These are phyloP conservation scores for Fusarium sp. DNA, from an alignment of 2,329 filamentous ascomycete genomes.

Conservation along the genomic window DNA sequence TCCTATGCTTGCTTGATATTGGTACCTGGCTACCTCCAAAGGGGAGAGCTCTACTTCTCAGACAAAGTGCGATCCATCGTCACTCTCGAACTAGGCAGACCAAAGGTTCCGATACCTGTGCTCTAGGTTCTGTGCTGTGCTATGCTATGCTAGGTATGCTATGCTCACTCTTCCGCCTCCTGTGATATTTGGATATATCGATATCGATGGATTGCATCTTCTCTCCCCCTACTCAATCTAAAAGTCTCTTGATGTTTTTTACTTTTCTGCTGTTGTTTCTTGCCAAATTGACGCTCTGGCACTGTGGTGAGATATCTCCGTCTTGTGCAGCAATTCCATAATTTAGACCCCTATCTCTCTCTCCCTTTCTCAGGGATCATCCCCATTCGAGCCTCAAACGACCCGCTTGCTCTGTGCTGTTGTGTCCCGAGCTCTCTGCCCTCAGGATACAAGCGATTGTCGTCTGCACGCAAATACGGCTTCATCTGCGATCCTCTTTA, in stretches of 20 bases:
- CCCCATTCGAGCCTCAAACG: conserved; percentile 32
- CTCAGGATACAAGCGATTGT: conserved; percentile 29
- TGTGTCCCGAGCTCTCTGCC: conserved; percentile 28
- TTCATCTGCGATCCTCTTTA: conserved; percentile 19
- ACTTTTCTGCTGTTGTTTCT: conserved; percentile 7
- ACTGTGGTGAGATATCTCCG: conserved; percentile 1
- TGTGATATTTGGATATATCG: conserved; percentile 2
- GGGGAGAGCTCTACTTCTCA: conserved; percentile 11
- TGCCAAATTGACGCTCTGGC: conserved; percentile 6
- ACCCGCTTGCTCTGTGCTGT: conserved; percentile 33
- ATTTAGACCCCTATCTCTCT: conserved; percentile 28
- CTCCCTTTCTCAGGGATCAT: conserved; percentile 28
- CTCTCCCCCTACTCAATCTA: conserved; percentile 9
- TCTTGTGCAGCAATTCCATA: conserved; percentile 16
- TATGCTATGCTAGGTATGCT: neutral
- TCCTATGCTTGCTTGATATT: neutral
- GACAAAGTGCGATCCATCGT: conserved; percentile 24
- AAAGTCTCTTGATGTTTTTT: conserved; percentile 1
- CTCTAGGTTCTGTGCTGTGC: neutral
- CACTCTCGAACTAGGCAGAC: neutral
- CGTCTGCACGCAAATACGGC: conserved; percentile 16
- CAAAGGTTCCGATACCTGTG: conserved; percentile 6
- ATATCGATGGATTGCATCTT: conserved; percentile 26
- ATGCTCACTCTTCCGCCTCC: neutral
- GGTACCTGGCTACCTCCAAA: conserved; percentile 19